phyloP scores from a whole-genome alignment of 352 stramenopile genomes.

The Thraustochytrium striatum region DNA sequence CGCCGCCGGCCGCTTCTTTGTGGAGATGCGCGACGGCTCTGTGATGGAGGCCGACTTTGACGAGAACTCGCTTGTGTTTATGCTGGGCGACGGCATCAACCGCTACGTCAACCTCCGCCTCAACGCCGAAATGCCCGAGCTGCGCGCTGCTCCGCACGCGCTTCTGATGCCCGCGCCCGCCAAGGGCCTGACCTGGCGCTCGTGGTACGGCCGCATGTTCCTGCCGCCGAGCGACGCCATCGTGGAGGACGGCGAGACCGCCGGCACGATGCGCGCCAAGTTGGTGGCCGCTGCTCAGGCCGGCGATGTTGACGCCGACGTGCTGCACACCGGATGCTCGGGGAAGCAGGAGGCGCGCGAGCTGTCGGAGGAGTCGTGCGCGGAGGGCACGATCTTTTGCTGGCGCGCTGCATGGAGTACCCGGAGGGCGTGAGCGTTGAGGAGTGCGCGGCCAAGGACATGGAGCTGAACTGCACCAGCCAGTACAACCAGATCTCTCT shows the following conservation, averaged over 20 bases:
- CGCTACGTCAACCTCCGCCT: constrained; percentile 55
- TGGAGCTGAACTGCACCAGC: constrained; percentile 35
- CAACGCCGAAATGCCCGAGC: background rate
- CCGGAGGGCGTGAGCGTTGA: constrained; percentile 39
- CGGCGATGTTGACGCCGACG: constrained; percentile 6
- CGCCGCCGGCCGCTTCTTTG: constrained; percentile 56
- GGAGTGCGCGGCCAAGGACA: background rate
- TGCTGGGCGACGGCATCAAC: constrained; percentile 66
- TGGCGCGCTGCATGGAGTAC: constrained; percentile 62
- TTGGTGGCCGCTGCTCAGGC: background rate
- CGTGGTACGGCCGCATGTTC: constrained; percentile 68
- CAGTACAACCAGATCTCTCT: background rate
- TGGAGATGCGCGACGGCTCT: constrained; percentile 56
- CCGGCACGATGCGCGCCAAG: constrained; percentile 57
- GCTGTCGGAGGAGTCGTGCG: constrained; percentile 50
- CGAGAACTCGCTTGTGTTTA: constrained; percentile 57
- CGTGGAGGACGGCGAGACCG: constrained; percentile 54
- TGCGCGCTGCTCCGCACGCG: constrained; percentile 60
- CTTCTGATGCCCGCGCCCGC: constrained; percentile 52
- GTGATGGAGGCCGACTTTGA: constrained; percentile 56
- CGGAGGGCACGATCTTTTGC: constrained; percentile 57
- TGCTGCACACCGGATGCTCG: constrained; percentile 38
- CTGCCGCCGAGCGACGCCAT: constrained; percentile 59
- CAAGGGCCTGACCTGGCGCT: background rate
- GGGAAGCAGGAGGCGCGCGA: constrained; percentile 17